Percentiles rank a stretch among this genome's conserved stretches.
These are phyloP conservation scores for Lizonia empirigonia DNA, from an alignment of 2,329 filamentous ascomycete genomes.

Conservation along the genomic window DNA sequence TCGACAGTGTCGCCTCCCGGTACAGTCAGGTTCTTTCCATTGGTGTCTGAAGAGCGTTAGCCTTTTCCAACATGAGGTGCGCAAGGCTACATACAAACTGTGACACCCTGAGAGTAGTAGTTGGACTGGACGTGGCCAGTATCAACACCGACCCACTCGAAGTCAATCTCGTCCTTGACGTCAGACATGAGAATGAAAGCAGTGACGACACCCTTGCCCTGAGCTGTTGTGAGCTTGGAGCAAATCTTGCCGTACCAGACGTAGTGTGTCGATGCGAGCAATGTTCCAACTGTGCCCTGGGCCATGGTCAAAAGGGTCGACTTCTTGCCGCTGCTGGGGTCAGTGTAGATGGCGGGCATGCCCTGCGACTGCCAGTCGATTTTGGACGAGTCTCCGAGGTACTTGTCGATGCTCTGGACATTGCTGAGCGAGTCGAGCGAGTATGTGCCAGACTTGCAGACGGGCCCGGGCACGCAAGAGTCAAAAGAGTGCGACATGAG, in stretches of 20 bases:
- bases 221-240: slow-evolving; percentile 81
- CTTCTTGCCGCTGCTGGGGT: slow-evolving; percentile 43
- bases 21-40: slow-evolving; percentile 72
- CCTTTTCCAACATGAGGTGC: neutral
- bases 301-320: slow-evolving; percentile 85
- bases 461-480: slow-evolving; percentile 82
- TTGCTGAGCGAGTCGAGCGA: slow-evolving; percentile 74
- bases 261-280: slow-evolving; percentile 83
- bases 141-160: slow-evolving; percentile 87
- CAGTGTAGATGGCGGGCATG: slow-evolving; percentile 69
- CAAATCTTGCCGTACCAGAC: slow-evolving; percentile 97
- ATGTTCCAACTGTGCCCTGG: slow-evolving; percentile 80
- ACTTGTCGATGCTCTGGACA: slow-evolving; percentile 74
- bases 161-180: slow-evolving; percentile 98
- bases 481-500: slow-evolving; percentile 81
- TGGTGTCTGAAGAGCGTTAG: slow-evolving; percentile 63
- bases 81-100: slow-evolving; percentile 71
- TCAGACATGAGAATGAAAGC: slow-evolving; percentile 96
- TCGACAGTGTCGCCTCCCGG: slow-evolving; percentile 70
- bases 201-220: slow-evolving; percentile 88
- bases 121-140: slow-evolving; percentile 84
- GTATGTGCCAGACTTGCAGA: slow-evolving; percentile 77
- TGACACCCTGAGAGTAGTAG: slow-evolving; percentile 94
- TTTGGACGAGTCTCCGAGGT: slow-evolving; percentile 80
- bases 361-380: slow-evolving; percentile 91